These are phyloP conservation scores for Hydnum rufescens DNA, from an alignment of 768 basidiomycete genomes.

Conservation along the genomic window DNA sequence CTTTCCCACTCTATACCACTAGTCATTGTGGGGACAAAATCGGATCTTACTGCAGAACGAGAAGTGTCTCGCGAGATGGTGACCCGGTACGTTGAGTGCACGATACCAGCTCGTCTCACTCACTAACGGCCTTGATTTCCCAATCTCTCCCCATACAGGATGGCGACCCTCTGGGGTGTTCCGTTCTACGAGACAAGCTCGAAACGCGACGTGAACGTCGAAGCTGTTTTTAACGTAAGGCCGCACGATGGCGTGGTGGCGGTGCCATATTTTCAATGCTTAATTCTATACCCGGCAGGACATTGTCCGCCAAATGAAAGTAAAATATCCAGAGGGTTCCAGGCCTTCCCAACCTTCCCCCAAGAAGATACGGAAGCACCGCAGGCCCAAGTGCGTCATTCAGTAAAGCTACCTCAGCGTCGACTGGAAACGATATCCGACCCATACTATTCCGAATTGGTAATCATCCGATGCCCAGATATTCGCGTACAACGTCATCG, in stretches of 20 bases:
- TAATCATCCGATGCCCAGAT: too few relatives aligned
- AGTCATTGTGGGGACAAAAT: constrained; percentile 71
- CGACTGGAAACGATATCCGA: too few relatives aligned
- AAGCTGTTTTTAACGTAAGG: constrained; percentile 42
- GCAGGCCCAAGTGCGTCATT: neutral
- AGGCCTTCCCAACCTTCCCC: neutral
- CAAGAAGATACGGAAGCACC: neutral
- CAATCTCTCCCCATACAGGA: neutral
- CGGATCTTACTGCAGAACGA: constrained; percentile 62
- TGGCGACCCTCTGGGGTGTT: constrained; percentile 16
- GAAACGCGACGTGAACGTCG: constrained; percentile 63
- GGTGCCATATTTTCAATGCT: neutral
- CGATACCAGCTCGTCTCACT: neutral
- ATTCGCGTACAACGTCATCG: too few relatives aligned
- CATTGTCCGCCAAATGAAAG: constrained; percentile 9
- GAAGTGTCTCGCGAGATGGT: constrained; percentile 34
- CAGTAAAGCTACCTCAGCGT: too few relatives aligned
- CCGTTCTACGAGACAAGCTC: constrained; percentile 80
- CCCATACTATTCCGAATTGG: too few relatives aligned
- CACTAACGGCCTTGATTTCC: neutral
- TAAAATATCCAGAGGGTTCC: constrained; percentile 1
- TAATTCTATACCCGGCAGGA: neutral
- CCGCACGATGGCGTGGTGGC: neutral
- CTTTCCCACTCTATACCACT: constrained; percentile 34
- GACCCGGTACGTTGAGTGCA: constrained; percentile 8